Base-by-base conservation (phyloP, 805 yeast species). In the Teunomyces panamensis region DNA sequence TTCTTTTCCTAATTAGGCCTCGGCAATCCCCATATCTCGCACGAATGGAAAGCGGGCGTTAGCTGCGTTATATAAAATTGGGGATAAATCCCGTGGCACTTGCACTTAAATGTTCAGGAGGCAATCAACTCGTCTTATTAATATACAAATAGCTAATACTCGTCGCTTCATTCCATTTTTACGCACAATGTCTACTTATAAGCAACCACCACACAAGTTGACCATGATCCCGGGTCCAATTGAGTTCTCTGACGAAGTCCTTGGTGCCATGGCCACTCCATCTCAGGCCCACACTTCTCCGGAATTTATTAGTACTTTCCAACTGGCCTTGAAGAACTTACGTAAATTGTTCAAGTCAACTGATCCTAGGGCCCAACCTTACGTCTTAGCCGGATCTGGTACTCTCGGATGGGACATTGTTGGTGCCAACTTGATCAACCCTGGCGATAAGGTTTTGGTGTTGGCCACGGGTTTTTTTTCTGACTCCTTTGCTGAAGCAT, bases 371-470 rank as follows among this genome's bases (percentile, higher is more conserved):
- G 80, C 94, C 32, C 96, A 89, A 71, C 89, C 91, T 6, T 76
- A 87, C 50, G 87, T 92, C 11, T 63, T 92, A 48, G 78, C 94
- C 3, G 98, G 97, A 37, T 85, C 96, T 1, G 98, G 98, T 49
- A 89, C 97, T 16, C 76, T 91, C 36, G 98, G 98, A 32, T 91
- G 97, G 96, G 98, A 91, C 61, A 73, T 91, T 52, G 84, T 81
- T 36, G 96, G 85, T 24, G 78, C 96, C 30, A 91, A 92, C 69
- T 74, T 90, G 55, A 60, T 89, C 46, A 55, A 51, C 13, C 74
- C 78, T 2, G 84, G 82, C 47, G 96, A 90, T 49, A 77, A 81
- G 41, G 92, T 82, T 5, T 78, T 92, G 56, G 88, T 91, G 27
- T 75, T 92, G 51, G 84, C 94, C 47, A 90, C 98, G 9, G 99